phyloP scores from a whole-genome alignment of 352 stramenopile species.

The Pythium monospermum region DNA sequence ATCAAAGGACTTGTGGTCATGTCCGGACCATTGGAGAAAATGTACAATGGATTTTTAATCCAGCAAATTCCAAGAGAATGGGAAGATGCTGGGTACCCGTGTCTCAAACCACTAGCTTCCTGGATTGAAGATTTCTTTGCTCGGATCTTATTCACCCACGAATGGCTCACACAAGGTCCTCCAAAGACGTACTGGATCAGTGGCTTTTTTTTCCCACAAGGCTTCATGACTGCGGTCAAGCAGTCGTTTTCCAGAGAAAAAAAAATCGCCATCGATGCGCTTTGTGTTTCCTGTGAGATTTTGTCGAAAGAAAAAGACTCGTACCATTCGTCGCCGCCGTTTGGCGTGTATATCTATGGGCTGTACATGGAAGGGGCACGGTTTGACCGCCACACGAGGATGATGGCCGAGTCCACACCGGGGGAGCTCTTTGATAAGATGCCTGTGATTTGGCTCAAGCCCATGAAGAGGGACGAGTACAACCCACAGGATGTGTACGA shows the following conservation, averaged over 20 bases:
- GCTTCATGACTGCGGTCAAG: conserved; percentile 94
- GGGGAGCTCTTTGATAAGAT: conserved; percentile 90
- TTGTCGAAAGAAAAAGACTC: conserved; percentile 67
- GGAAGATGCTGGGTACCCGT: conserved; percentile 89
- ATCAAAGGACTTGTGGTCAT: conserved; percentile 91
- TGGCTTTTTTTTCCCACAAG: conserved; percentile 95
- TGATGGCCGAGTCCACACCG: conserved; percentile 86
- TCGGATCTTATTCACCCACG: conserved; percentile 75
- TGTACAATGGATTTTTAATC: conserved; percentile 91
- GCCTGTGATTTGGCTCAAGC: conserved; percentile 90
- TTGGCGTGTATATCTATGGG: conserved; percentile 92
- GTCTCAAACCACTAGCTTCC: conserved; percentile 86
- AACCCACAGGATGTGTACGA: conserved; percentile 79
- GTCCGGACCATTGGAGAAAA: conserved; percentile 85
- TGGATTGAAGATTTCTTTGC: conserved; percentile 93
- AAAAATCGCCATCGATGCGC: conserved; percentile 90
- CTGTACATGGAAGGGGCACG: conserved; percentile 94
- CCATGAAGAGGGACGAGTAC: conserved; percentile 72
- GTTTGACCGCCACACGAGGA: conserved; percentile 70
- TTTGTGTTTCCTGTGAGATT: conserved; percentile 84
- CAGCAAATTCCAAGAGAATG: conserved; percentile 85
- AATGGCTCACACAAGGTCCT: conserved; percentile 83
- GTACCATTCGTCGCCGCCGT: conserved; percentile 52
- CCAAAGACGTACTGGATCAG: conserved; percentile 88
- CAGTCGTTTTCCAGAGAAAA: conserved; percentile 90